Evolutionary conservation across 2,329 filamentous ascomycete genomes (phyloP).

Genomic region (Fusarium sp.): DNA sequence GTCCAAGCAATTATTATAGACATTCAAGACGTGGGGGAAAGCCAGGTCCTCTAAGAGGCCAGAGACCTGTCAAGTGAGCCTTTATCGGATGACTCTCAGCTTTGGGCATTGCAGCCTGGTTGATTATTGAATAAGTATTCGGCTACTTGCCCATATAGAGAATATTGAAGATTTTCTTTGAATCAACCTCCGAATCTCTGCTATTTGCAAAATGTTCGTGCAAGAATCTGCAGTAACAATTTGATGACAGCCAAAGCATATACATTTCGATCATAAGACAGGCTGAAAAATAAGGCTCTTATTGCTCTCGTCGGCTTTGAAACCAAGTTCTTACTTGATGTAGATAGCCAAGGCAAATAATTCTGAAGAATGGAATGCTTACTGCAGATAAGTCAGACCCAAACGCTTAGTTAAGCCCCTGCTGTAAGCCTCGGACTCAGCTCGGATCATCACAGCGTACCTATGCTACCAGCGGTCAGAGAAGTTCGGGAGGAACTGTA

Average conservation of each 20-base stretch:
- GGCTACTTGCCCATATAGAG: too few relatives aligned
- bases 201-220: not conserved
- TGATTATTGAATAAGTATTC: too few relatives aligned
- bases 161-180: too few relatives aligned
- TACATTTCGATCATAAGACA: not conserved
- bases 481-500: not conserved
- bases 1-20: constrained; percentile 2
- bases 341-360: constrained; percentile 2
- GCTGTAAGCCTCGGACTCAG: not conserved
- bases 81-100: constrained; percentile 1
- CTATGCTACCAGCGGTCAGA: not conserved
- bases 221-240: not conserved
- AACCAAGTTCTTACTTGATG: not conserved
- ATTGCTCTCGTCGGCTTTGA: not conserved
- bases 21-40: not conserved
- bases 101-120: not conserved
- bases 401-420: not conserved
- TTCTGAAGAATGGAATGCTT: constrained; percentile 18
- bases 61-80: constrained; percentile 21
- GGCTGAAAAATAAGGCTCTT: not conserved
- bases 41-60: not conserved
- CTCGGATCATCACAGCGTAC: not conserved
- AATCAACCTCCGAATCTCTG: too few relatives aligned
- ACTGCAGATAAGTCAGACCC: constrained; percentile 18
- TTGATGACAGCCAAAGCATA: not conserved